phyloP scores from a whole-genome alignment of 257 asterid genomes.

The Fraxinus excelsior region DNA sequence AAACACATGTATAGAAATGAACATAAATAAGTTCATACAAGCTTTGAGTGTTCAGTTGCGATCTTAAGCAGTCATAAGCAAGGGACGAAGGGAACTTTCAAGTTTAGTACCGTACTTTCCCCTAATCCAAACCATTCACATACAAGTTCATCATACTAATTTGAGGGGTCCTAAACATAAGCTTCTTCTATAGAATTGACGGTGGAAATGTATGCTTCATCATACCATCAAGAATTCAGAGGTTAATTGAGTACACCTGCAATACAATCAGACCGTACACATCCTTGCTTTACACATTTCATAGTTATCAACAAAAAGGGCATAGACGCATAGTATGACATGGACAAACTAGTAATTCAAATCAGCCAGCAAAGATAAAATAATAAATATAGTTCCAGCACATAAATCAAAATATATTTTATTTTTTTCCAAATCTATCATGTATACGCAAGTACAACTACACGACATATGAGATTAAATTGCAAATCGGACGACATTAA shows the following conservation, averaged over 20 bases:
- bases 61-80: not conserved
- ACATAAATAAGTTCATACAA: not conserved
- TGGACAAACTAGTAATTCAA: not conserved
- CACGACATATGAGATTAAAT: not conserved
- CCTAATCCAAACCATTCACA: not conserved
- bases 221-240: not conserved
- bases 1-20: not conserved
- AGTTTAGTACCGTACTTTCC: not conserved
- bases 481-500: not conserved
- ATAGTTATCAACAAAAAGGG: not conserved
- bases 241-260: not conserved
- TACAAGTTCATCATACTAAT: not conserved
- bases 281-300: too few species aligned
- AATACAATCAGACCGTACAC: not conserved
- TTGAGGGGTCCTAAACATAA: not conserved
- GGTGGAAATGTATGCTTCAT: not conserved
- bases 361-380: not conserved
- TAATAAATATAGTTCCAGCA: not conserved
- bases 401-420: not conserved
- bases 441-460: not conserved
- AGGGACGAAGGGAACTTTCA: not conserved
- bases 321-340: not conserved
- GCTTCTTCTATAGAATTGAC: not conserved
- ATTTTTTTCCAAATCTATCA: not conserved
- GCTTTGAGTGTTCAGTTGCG: not conserved